These are phyloP conservation scores for Penicillium psychrofluorescens DNA, from an alignment of 495 filamentous ascomycete species.

Conservation along the genomic window DNA sequence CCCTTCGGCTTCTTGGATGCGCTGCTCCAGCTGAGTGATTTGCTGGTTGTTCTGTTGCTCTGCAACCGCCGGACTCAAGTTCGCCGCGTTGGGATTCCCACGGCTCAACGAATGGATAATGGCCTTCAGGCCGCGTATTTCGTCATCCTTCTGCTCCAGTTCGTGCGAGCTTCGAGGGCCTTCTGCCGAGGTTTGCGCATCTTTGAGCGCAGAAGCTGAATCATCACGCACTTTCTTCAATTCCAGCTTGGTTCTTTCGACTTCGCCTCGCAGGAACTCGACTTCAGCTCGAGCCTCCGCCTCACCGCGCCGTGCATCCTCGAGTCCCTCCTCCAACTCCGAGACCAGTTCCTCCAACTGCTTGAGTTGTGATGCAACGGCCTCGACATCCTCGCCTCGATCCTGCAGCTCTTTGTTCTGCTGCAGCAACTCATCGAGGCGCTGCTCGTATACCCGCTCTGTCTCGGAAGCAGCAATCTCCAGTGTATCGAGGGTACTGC, in stretches of 20 bases:
- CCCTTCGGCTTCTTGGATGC: constrained; percentile 66
- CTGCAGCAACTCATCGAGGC: constrained; percentile 79
- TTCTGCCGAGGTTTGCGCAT: constrained; percentile 42
- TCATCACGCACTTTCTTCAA: constrained; percentile 85
- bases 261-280: constrained; percentile 91
- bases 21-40: constrained; percentile 55
- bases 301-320: constrained; percentile 93
- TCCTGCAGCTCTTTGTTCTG: constrained; percentile 78
- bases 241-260: constrained; percentile 88
- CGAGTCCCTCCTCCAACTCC: constrained; percentile 92
- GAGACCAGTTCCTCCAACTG: constrained; percentile 93
- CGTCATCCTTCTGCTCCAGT: constrained; percentile 90
- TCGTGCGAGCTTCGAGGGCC: constrained; percentile 54
- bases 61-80: constrained; percentile 19
- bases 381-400: constrained; percentile 80
- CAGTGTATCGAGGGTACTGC: constrained; percentile 92
- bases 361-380: constrained; percentile 83
- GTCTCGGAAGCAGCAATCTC: constrained; percentile 96
- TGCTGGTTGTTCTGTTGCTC: constrained; percentile 20
- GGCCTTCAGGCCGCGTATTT: constrained; percentile 92
- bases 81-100: constrained; percentile 44
- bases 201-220: constrained; percentile 56
- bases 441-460: constrained; percentile 93
- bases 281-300: constrained; percentile 94
- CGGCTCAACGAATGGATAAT: constrained; percentile 93